A percentile compares a stretch with the other conserved stretches of the same genome.
phyloP scores from a whole-genome alignment of 2,329 filamentous ascomycete genomes.

The Paraphoma chrysanthemicola region DNA sequence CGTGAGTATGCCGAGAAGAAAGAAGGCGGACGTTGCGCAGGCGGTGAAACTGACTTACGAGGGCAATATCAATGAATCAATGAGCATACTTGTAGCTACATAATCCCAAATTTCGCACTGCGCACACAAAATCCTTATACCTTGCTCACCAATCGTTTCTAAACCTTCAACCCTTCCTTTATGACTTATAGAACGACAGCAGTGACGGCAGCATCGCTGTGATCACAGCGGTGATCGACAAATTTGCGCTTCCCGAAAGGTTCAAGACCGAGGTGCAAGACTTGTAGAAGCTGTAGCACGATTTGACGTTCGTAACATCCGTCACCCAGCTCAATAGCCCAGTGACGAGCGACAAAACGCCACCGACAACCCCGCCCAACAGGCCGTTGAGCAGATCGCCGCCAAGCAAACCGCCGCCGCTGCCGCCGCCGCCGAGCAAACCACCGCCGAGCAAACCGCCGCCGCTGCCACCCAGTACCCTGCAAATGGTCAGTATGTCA shows the following conservation, averaged over 20 bases:
- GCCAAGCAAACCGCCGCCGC: no score
- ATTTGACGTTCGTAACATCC: background rate
- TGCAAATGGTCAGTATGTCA: background rate
- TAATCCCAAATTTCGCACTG: no score
- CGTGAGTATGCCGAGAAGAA: background rate
- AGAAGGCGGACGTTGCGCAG: background rate
- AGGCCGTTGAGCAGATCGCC: background rate
- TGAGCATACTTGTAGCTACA: no score
- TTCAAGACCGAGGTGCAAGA: slow-evolving; percentile 60
- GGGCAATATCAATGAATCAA: no score
- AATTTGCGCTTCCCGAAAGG: background rate
- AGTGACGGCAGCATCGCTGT: background rate
- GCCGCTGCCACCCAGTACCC: no score
- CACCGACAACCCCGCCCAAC: background rate
- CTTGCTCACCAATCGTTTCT: background rate
- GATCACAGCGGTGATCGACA: background rate
- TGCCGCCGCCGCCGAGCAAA: background rate
- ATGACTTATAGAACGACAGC: background rate
- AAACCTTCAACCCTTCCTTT: background rate
- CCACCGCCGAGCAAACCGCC: no score
- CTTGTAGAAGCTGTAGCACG: background rate
- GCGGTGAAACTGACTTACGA: no score
- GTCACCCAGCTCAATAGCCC: background rate
- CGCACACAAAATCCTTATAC: background rate
- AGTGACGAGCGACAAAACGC: background rate